A percentile compares a stretch with the other conserved stretches of the same genome.
Evolutionary conservation across 768 basidiomycete genomes (phyloP).

Genomic region (Leccinum barrowsii): DNA sequence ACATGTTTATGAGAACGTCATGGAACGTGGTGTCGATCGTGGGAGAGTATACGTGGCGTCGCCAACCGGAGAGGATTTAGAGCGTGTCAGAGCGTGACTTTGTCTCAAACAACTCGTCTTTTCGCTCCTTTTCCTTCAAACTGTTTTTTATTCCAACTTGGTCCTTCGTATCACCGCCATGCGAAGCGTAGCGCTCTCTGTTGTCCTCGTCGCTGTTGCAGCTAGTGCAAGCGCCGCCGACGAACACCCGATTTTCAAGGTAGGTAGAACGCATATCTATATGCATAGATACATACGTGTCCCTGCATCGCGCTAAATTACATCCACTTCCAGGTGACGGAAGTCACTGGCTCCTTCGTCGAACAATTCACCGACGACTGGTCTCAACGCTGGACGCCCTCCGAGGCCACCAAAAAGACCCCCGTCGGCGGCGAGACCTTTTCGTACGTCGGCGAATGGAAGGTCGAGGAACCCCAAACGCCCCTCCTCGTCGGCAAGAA

Average conservation of each 20-base stretch:
- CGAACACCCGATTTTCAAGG: conserved; percentile 69
- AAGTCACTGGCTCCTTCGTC: conserved; percentile 83
- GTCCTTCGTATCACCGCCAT: conserved; percentile 69
- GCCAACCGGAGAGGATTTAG: conserved; percentile 35
- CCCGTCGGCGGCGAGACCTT: conserved; percentile 94
- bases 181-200: conserved; percentile 86
- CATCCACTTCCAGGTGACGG: conserved; percentile 51
- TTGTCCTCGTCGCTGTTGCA: conserved; percentile 64
- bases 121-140: conserved; percentile 35
- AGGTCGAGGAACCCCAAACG: conserved; percentile 82
- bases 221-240: conserved; percentile 58
- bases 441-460: conserved; percentile 97
- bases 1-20: background rate
- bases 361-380: conserved; percentile 96
- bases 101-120: conserved; percentile 26
- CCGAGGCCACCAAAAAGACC: conserved; percentile 97
- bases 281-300: conserved; percentile 7
- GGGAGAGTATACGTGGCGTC: conserved; percentile 48
- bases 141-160: conserved; percentile 37
- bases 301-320: conserved; percentile 2
- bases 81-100: conserved; percentile 17
- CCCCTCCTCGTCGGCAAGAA: conserved; percentile 81
- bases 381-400: conserved; percentile 91
- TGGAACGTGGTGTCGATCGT: conserved; percentile 22
- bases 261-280: conserved; percentile 26